Conservation (phyloP, 192 early-diverging fungal genomes). For the Paraglomus brasilianum region DNA sequence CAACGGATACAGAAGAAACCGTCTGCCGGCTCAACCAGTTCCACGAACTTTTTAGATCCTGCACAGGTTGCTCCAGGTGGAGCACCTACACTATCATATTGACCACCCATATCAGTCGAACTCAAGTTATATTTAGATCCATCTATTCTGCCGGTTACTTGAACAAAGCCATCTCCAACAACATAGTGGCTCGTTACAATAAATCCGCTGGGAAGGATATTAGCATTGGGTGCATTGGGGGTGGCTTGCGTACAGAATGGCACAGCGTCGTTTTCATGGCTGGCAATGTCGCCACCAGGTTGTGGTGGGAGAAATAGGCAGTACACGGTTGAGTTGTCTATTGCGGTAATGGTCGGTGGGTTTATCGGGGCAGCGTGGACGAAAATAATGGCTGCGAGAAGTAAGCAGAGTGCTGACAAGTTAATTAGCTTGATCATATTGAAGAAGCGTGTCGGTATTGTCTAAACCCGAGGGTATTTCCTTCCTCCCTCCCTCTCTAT, state of each 20-base stretch:
- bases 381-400: too few relatives aligned
- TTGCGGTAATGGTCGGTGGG: conserved; percentile 31
- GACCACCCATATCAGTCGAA: conserved; percentile 47
- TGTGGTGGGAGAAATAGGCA: conserved; percentile 28
- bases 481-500: too few relatives aligned
- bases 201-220: conserved; percentile 45
- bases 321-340: conserved; percentile 34
- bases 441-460: too few relatives aligned
- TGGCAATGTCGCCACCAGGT: conserved; percentile 37
- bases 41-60: conserved; percentile 45
- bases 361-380: neutral
- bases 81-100: conserved; percentile 45
- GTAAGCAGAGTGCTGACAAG: too few relatives aligned
- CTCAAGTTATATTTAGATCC: conserved; percentile 34
- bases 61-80: conserved; percentile 43
- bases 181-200: conserved; percentile 49
- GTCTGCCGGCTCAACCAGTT: conserved; percentile 43
- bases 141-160: conserved; percentile 54
- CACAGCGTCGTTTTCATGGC: conserved; percentile 42
- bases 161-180: conserved; percentile 44
- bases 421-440: too few relatives aligned
- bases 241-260: conserved; percentile 46
- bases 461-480: too few relatives aligned
- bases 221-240: conserved; percentile 38
- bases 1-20: conserved; percentile 49